Conservation (phyloP, 176 grass and related monocot genomes). For the Puccinellia tenuiflora region DNA sequence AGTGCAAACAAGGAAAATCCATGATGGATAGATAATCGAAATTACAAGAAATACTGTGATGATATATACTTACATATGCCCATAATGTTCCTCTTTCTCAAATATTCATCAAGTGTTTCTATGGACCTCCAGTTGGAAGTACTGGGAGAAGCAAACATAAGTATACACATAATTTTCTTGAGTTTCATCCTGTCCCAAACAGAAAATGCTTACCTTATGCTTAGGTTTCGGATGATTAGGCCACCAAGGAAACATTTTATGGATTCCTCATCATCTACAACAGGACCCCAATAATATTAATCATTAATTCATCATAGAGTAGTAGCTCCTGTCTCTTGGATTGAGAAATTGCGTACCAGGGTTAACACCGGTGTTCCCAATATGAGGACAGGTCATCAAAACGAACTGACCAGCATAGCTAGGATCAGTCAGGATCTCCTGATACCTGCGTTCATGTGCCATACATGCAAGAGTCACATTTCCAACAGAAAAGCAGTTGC, state of each 20-base stretch:
- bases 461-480: neutral
- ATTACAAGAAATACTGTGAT: neutral
- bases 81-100: constrained; percentile 88
- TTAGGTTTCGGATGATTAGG: constrained; percentile 77
- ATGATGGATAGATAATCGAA: neutral
- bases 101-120: constrained; percentile 83
- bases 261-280: constrained; percentile 90
- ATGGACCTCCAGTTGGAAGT: constrained; percentile 89
- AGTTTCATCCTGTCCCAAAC: neutral
- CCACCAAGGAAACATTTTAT: constrained; percentile 80
- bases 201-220: constrained; percentile 60
- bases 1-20: constrained; percentile 15
- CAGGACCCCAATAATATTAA: neutral
- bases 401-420: constrained; percentile 99
- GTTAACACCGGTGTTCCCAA: constrained; percentile 96
- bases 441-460: constrained; percentile 52
- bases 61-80: constrained; percentile 73
- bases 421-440: constrained; percentile 94
- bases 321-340: neutral
- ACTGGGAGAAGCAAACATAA: constrained; percentile 33
- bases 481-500: neutral
- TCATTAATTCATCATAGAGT: neutral
- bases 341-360: constrained; percentile 38
- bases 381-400: constrained; percentile 94
- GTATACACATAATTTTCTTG: neutral